These are phyloP conservation scores for Candida dajiaensis DNA, from an alignment of 805 yeast species.

Conservation along the genomic window DNA sequence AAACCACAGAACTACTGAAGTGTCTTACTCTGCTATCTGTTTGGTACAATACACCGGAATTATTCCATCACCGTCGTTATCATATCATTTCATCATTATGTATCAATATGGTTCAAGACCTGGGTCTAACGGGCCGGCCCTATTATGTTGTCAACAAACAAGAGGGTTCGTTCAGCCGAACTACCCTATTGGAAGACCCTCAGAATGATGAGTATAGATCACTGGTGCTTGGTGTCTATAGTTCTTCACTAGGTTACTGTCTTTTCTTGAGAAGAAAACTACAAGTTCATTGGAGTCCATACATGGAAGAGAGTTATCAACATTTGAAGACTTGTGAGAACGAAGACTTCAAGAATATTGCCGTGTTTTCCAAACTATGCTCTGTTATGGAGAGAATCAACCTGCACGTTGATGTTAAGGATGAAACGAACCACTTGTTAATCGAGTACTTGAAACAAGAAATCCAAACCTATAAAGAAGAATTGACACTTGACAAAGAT, in stretches of 20 bases:
- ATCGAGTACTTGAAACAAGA: slow-evolving; percentile 14
- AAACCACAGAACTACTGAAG: slow-evolving; percentile 62
- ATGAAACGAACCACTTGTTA: slow-evolving; percentile 14
- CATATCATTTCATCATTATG: slow-evolving; percentile 64
- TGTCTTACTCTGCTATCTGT: slow-evolving; percentile 53
- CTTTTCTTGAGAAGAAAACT: slow-evolving; percentile 60
- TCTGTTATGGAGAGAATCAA: slow-evolving; percentile 54
- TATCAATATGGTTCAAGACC: slow-evolving; percentile 63
- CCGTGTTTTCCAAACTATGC: slow-evolving; percentile 53
- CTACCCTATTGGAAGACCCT: slow-evolving; percentile 33
- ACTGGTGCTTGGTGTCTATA: slow-evolving; percentile 53
- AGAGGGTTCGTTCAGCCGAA: slow-evolving; percentile 36
- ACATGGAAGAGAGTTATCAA: slow-evolving; percentile 54
- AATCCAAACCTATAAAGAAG: slow-evolving; percentile 9
- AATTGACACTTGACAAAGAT: slow-evolving; percentile 6
- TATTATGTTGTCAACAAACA: slow-evolving; percentile 34
- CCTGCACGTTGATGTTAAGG: slow-evolving; percentile 9
- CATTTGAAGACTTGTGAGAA: slow-evolving; percentile 34
- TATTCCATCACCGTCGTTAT: slow-evolving; percentile 72
- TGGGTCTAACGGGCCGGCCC: slow-evolving; percentile 61
- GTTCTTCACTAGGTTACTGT: slow-evolving; percentile 56
- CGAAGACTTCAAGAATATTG: slow-evolving; percentile 36
- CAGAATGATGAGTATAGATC: slow-evolving; percentile 41
- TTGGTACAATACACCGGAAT: slow-evolving; percentile 84
- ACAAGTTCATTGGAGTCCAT: slow-evolving; percentile 55